These are phyloP conservation scores for Endotrypanum monterogeii DNA, from an alignment of 208 protist genomes.

Conservation along the genomic window DNA sequence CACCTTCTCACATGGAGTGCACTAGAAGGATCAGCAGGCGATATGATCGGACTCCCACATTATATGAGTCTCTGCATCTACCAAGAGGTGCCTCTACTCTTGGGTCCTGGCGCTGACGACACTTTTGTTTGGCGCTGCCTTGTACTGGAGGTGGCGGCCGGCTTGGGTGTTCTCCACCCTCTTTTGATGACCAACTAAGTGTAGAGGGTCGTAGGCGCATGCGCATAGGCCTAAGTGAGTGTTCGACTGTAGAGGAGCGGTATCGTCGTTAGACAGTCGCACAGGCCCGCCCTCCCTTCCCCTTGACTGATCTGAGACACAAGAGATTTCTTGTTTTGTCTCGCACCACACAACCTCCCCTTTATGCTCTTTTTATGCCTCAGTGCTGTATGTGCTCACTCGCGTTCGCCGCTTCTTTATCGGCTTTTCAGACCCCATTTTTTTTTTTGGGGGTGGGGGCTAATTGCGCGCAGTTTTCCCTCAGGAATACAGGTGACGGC, in stretches of 20 bases:
- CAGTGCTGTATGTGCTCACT: neutral
- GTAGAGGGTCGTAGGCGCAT: neutral
- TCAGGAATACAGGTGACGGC: neutral
- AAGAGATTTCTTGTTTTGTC: neutral
- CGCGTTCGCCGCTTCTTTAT: neutral
- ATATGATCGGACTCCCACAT: constrained; percentile 66
- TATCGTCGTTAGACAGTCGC: neutral
- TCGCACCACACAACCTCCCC: neutral
- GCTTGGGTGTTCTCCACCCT: constrained; percentile 70
- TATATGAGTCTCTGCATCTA: constrained; percentile 51
- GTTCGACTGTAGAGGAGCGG: neutral
- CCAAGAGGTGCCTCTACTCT: constrained; percentile 44
- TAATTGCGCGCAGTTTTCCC: too few species aligned
- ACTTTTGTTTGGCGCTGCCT: constrained; percentile 49
- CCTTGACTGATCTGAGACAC: neutral
- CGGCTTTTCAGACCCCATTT: neutral
- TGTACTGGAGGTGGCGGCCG: constrained; percentile 47
- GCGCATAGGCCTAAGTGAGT: too few species aligned
- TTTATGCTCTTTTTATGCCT: neutral
- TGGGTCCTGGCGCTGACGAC: constrained; percentile 28
- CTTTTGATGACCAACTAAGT: constrained; percentile 24
- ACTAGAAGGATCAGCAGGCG: constrained; percentile 51
- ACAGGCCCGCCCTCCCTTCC: neutral
- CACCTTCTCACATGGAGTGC: constrained; percentile 66
- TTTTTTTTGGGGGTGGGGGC: too few species aligned